A percentile compares a stretch with the other conserved stretches of the same genome.
Evolutionary conservation across 495 filamentous ascomycete genomes (phyloP).

Genomic region (Hypoxylon trugodes): DNA sequence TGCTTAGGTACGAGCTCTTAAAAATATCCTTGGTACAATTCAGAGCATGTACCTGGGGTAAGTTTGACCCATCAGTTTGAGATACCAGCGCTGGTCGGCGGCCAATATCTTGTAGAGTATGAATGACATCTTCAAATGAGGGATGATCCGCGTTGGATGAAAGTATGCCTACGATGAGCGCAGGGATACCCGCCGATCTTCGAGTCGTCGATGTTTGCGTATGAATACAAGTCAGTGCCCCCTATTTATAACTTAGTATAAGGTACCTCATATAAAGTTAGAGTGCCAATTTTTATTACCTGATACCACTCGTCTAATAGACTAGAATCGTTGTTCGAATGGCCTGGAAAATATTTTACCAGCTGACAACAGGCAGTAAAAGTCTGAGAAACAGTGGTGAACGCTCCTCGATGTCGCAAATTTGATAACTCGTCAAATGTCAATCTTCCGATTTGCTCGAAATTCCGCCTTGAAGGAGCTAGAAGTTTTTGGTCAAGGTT

Average conservation of each 20-base stretch:
- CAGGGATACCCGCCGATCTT: conserved; percentile 90
- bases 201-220: conserved; percentile 82
- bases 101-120: conserved; percentile 62
- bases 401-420: conserved; percentile 90
- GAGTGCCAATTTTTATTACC: conserved; percentile 49
- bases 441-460: conserved; percentile 68
- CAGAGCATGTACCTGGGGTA: conserved; percentile 92
- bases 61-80: conserved; percentile 67
- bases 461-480: conserved; percentile 52
- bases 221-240: conserved; percentile 69
- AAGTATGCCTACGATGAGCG: conserved; percentile 80
- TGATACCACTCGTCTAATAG: conserved; percentile 72
- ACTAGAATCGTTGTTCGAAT: conserved; percentile 42
- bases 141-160: conserved; percentile 59
- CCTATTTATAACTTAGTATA: conserved; percentile 50
- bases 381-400: conserved; percentile 89
- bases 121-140: conserved; percentile 62
- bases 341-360: conserved; percentile 51
- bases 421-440: conserved; percentile 83
- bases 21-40: conserved; percentile 92
- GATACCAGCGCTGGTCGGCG: conserved; percentile 55
- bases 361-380: conserved; percentile 80
- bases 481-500: conserved; percentile 44
- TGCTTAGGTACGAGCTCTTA: conserved; percentile 74
- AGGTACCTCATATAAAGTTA: not conserved